phyloP scores from a whole-genome alignment of 1,284 basidiomycete genomes.

The Prillingera fragicola region DNA sequence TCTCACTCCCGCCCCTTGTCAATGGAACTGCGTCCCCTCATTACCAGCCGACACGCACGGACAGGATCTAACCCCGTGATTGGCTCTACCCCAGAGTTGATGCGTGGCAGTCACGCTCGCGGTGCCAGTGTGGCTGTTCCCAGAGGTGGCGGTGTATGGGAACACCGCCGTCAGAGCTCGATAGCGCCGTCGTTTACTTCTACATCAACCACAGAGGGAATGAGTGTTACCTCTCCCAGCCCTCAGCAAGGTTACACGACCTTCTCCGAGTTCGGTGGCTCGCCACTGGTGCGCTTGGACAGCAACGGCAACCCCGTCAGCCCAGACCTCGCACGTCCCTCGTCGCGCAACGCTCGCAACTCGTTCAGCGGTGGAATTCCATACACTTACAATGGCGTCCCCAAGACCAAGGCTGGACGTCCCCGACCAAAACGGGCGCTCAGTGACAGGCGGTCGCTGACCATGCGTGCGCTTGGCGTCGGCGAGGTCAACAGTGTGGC shows the following conservation, averaged over 20 bases:
- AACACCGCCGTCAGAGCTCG: slow-evolving; percentile 33
- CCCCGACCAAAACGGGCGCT: slow-evolving; percentile 1
- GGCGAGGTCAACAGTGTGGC: no score
- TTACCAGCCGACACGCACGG: neutral
- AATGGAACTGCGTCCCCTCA: slow-evolving; percentile 6
- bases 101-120: slow-evolving; percentile 9
- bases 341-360: neutral
- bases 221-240: slow-evolving; percentile 24
- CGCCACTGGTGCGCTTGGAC: slow-evolving; percentile 4
- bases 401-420: slow-evolving; percentile 24
- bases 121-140: slow-evolving; percentile 10
- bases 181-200: slow-evolving; percentile 38
- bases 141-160: slow-evolving; percentile 24
- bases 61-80: neutral
- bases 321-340: slow-evolving; percentile 4
- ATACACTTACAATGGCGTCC: slow-evolving; percentile 42
- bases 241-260: slow-evolving; percentile 32
- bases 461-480: slow-evolving; percentile 20
- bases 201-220: slow-evolving; percentile 22
- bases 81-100: neutral
- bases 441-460: slow-evolving; percentile 4
- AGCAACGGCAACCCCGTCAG: slow-evolving; percentile 1
- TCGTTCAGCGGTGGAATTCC: slow-evolving; percentile 30
- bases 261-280: slow-evolving; percentile 1
- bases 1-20: slow-evolving; percentile 5